phyloP scores from a whole-genome alignment of 805 yeast genomes.

The Barnettozyma californica region DNA sequence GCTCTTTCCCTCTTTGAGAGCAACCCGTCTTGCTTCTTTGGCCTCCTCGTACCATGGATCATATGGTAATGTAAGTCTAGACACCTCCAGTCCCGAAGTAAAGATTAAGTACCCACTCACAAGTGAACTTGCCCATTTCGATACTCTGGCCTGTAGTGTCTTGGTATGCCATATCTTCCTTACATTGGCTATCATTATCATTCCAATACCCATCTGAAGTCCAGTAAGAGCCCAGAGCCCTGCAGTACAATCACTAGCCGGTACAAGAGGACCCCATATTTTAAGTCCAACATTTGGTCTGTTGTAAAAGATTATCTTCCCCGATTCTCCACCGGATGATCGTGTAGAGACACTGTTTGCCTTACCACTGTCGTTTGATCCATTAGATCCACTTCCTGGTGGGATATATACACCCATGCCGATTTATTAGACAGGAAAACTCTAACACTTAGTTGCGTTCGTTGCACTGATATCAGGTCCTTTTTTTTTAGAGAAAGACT shows the following conservation, averaged over 20 bases:
- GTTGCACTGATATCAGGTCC: too few relatives aligned
- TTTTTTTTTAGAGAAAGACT: too few relatives aligned
- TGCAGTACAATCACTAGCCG: constrained; percentile 58
- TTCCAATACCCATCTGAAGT: constrained; percentile 48
- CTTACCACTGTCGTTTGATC: background rate
- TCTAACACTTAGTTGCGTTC: too few relatives aligned
- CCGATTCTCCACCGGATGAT: background rate
- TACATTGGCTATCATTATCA: constrained; percentile 24
- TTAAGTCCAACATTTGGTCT: constrained; percentile 56
- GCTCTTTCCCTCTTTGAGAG: constrained; percentile 38
- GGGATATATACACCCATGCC: constrained; percentile 11
- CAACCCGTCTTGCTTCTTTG: constrained; percentile 41
- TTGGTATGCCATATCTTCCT: constrained; percentile 24
- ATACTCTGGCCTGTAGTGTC: constrained; percentile 25
- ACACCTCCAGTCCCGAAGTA: constrained; percentile 50
- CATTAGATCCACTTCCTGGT: constrained; percentile 3
- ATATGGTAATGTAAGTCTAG: constrained; percentile 41
- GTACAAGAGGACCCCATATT: constrained; percentile 68
- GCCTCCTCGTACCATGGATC: constrained; percentile 80
- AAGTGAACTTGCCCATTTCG: constrained; percentile 28
- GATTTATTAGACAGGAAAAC: background rate
- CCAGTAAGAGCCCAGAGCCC: constrained; percentile 51
- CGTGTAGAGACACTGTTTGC: background rate
- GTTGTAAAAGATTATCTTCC: constrained; percentile 20
- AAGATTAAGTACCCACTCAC: constrained; percentile 46